Conservation (phyloP, 192 early-diverging fungal genomes). For the Coemansia sp. region DNA sequence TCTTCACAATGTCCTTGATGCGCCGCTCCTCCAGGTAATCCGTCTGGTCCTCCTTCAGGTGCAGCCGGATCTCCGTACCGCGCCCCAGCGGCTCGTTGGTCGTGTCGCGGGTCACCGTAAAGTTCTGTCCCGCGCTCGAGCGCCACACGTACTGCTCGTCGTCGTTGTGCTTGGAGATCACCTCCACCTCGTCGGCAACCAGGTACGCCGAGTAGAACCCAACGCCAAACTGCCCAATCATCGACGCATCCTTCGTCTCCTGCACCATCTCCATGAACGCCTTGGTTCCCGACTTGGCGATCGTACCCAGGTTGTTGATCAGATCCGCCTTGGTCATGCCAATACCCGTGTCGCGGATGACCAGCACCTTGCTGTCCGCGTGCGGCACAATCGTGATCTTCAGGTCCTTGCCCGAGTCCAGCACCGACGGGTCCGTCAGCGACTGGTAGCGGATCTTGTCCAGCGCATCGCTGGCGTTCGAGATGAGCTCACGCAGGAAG, state of each 20-base stretch:
- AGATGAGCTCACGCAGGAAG: slow-evolving; percentile 97
- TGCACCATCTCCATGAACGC: slow-evolving; percentile 98
- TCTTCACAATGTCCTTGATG: slow-evolving; percentile 99
- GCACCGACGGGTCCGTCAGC: slow-evolving; percentile 79
- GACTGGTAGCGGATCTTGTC: slow-evolving; percentile 99
- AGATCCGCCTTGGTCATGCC: slow-evolving; percentile 73
- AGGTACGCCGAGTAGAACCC: slow-evolving; percentile 99
- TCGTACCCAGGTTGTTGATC: slow-evolving; percentile 85
- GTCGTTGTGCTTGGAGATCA: slow-evolving; percentile 91
- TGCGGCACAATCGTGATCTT: slow-evolving; percentile 93
- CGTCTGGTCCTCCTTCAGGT: slow-evolving; percentile 97
- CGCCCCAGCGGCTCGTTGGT: slow-evolving; percentile 86
- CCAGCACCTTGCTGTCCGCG: slow-evolving; percentile 76
- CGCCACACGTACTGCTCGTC: slow-evolving; percentile 95
- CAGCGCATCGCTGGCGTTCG: slow-evolving; percentile 87
- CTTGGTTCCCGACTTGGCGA: slow-evolving; percentile 99
- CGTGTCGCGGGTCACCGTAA: slow-evolving; percentile 90
- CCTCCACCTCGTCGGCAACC: slow-evolving; percentile 94
- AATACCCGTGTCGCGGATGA: slow-evolving; percentile 81
- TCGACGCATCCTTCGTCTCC: slow-evolving; percentile 94
- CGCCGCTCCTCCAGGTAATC: slow-evolving; percentile 99
- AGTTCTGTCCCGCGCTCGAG: slow-evolving; percentile 85
- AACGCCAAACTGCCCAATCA: slow-evolving; percentile 99
- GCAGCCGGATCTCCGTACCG: slow-evolving; percentile 91
- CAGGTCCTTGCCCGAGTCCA: slow-evolving; percentile 90